Base-by-base conservation (phyloP, 176 grass and related monocot species). In the Triticum urartu region DNA sequence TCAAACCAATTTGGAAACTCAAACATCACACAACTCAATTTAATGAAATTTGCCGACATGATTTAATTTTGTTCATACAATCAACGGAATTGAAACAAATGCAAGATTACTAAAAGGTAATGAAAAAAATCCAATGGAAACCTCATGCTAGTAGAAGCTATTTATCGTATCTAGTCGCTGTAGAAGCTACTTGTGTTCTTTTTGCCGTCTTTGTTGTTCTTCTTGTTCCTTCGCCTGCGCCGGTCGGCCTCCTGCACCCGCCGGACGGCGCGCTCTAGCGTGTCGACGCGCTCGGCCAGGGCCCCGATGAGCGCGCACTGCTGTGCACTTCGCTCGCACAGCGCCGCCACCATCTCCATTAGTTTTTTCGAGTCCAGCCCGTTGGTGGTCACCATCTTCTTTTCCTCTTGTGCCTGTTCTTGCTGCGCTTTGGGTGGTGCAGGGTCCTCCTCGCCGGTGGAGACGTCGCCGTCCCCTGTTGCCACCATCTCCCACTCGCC, bases 181-280 rank as follows among this genome's bases (percentile, higher is more conserved):
- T 72, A 72, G 64, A 76, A 42, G 22, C 48, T 30, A 42, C 7
- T 65, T 39, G 40, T 60, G 1, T 20, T 50, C 62, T n/a, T 79
- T 2, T 82, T 84, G 59, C 20, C 59, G 45, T 66, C 72, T 3
- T 83, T 68, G 25, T 47, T 85, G 9, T 13, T 14, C 69, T 72
- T 74, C 12, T 74, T 74, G 39, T 8, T 74, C 39, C 25, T 75
- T 6, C 43, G 24, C 0, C 43, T 7, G 72, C 69, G 69, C 6
- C 69, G 69, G 2, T 72, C 69, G 2, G 69, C 38, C 26, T 68
- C 85, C 54, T 93, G 89, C 43, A 90, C 91, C 10, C 79, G 85
- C 52, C 84, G 80, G 48, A 98, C 71, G 33, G 87, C 24, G 39
- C n/a, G 86, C 77, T 95, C 95, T n/a, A 98, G 83, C 21, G n/a